Conservation (phyloP, 352 stramenopile genomes). For the Phytophthora sp. region DNA sequence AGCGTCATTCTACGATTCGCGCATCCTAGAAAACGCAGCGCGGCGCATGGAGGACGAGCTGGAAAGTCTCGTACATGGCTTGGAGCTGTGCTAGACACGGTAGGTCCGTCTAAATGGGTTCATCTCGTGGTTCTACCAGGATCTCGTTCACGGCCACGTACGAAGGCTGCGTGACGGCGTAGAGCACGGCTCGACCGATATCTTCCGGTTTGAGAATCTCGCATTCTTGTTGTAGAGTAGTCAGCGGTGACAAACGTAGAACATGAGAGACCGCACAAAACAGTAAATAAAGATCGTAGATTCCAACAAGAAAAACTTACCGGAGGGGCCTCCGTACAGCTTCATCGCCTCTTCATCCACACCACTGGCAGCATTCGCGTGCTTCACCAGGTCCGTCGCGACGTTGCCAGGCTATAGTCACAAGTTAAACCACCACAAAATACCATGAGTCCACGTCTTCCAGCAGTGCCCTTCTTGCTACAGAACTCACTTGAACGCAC, state of each 20-base stretch:
- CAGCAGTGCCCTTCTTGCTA: neutral
- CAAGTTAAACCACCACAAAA: slow-evolving; percentile 9
- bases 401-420: slow-evolving; percentile 86
- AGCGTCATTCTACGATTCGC: slow-evolving; percentile 47
- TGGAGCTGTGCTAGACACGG: slow-evolving; percentile 38
- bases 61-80: slow-evolving; percentile 48
- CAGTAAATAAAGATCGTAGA: slow-evolving; percentile 21
- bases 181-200: slow-evolving; percentile 87
- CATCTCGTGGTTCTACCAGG: slow-evolving; percentile 90
- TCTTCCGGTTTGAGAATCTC: slow-evolving; percentile 85
- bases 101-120: slow-evolving; percentile 58
- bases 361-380: slow-evolving; percentile 70
- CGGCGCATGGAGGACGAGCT: slow-evolving; percentile 54
- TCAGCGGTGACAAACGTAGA: slow-evolving; percentile 16
- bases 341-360: slow-evolving; percentile 87
- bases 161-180: slow-evolving; percentile 83
- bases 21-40: slow-evolving; percentile 48
- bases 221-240: slow-evolving; percentile 55
- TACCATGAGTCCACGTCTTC: neutral
- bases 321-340: slow-evolving; percentile 57
- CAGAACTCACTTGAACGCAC: slow-evolving; percentile 63
- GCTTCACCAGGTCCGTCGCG: slow-evolving; percentile 89
- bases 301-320: slow-evolving; percentile 28
- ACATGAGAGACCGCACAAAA: slow-evolving; percentile 22
- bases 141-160: slow-evolving; percentile 93